These are phyloP conservation scores for Acidiella bohemica DNA, from an alignment of 495 filamentous ascomycete genomes.

Conservation along the genomic window DNA sequence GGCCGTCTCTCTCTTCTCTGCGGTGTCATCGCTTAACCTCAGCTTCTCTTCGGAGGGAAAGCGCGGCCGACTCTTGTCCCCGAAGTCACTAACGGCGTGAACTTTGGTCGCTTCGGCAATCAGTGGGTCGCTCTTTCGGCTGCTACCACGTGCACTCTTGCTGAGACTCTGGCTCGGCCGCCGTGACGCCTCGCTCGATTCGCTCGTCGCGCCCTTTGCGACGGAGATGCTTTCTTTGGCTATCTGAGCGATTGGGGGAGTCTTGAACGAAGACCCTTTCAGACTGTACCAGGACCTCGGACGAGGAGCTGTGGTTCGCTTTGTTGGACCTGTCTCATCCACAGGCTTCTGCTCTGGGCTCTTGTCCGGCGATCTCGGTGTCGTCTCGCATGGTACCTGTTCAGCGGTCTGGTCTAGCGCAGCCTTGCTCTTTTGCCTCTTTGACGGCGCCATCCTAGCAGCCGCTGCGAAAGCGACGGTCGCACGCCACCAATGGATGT, in stretches of 20 bases:
- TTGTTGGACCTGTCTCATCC: no score
- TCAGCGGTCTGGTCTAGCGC: slow-evolving; percentile 3
- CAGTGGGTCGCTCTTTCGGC: slow-evolving; percentile 26
- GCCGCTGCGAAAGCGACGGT: no score
- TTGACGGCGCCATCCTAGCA: slow-evolving; percentile 18
- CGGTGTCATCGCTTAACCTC: no score
- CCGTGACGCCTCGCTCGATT: slow-evolving; percentile 12
- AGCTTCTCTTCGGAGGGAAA: slow-evolving; percentile 7
- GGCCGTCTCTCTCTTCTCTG: no score
- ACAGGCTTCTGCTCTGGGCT: no score
- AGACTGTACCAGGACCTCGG: slow-evolving; percentile 21
- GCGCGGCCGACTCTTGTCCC: slow-evolving; percentile 10
- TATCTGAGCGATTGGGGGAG: slow-evolving; percentile 23
- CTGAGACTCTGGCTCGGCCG: slow-evolving; percentile 14
- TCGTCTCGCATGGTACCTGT: no score
- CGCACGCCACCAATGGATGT: no score
- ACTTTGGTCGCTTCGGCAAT: slow-evolving; percentile 27
- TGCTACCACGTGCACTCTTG: slow-evolving; percentile 23
- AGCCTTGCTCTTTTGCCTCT: slow-evolving; percentile 26
- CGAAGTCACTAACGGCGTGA: slow-evolving; percentile 19
- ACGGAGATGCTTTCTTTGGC: slow-evolving; percentile 27
- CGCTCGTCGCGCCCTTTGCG: slow-evolving; percentile 24
- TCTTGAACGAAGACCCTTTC: slow-evolving; percentile 28
- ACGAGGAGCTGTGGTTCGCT: not conserved
- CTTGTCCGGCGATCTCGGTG: not conserved